Conservation (phyloP, 352 stramenopile species). For the Lagenidium giganteum region DNA sequence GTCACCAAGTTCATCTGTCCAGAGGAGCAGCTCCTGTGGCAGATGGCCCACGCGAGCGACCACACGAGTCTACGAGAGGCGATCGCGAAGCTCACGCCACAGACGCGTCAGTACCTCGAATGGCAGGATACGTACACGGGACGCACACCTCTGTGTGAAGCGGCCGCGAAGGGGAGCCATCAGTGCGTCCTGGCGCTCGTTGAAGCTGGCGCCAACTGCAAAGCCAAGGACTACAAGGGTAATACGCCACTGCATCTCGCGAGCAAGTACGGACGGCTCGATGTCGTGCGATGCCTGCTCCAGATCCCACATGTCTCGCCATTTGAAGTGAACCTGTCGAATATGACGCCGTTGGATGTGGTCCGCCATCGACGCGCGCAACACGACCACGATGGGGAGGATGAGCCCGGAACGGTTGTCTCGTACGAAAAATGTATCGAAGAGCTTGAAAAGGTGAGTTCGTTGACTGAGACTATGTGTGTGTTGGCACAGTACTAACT, state of each 20-base stretch:
- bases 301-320: conserved; percentile 10
- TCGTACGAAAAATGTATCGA: conserved; percentile 23
- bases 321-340: conserved; percentile 21
- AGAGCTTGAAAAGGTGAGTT: conserved; percentile 20
- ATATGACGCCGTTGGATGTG: conserved; percentile 22
- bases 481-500: not conserved
- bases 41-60: conserved; percentile 17
- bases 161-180: conserved; percentile 14
- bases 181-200: conserved; percentile 15
- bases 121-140: conserved; percentile 21
- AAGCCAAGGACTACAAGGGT: conserved; percentile 26
- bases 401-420: not conserved
- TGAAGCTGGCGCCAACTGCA: conserved; percentile 16
- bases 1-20: conserved; percentile 15
- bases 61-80: conserved; percentile 6
- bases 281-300: conserved; percentile 17
- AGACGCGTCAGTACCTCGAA: conserved; percentile 18
- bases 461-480: not conserved
- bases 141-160: conserved; percentile 21
- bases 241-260: conserved; percentile 32
- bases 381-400: conserved; percentile 2
- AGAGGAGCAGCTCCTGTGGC: conserved; percentile 21
- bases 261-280: conserved; percentile 11
- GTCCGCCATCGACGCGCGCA: conserved; percentile 12
- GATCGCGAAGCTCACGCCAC: conserved; percentile 9